Percentiles rank a stretch among this genome's conserved stretches.
Evolutionary conservation across 2,329 filamentous ascomycete species (phyloP).

Genomic region (Verticillium klebahnii): DNA sequence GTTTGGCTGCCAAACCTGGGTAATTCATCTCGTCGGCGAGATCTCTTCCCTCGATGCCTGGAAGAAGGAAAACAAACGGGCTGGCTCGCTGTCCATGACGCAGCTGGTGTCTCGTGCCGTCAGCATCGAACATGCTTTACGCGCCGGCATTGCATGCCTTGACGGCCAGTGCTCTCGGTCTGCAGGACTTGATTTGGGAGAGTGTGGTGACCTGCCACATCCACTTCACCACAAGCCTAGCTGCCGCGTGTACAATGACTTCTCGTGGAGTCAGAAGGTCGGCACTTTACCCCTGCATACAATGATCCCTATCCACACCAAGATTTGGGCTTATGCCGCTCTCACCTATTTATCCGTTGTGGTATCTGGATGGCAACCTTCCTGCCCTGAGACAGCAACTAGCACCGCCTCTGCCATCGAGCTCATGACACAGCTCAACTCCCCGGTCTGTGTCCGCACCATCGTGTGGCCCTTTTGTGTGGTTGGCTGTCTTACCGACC

Average conservation of each 20-base stretch:
- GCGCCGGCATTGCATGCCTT: conserved; percentile 14
- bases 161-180: conserved; percentile 13
- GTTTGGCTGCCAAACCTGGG: conserved; percentile 43
- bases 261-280: conserved; percentile 4
- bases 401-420: conserved; percentile 23
- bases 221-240: conserved; percentile 13
- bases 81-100: conserved; percentile 37
- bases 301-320: conserved; percentile 16
- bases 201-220: conserved; percentile 15
- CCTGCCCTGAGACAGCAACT: conserved; percentile 32
- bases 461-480: conserved; percentile 37
- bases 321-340: conserved; percentile 43
- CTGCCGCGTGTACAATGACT: neutral
- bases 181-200: neutral
- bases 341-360: conserved; percentile 44
- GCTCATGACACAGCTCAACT: conserved; percentile 27
- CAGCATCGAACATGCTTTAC: conserved; percentile 10
- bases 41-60: conserved; percentile 49
- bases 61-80: conserved; percentile 43
- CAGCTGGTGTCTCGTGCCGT: conserved; percentile 33
- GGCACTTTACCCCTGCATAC: conserved; percentile 6
- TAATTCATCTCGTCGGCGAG: conserved; percentile 47
- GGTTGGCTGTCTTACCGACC: conserved; percentile 33
- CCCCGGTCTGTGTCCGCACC: conserved; percentile 30
- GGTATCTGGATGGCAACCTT: conserved; percentile 46